phyloP scores from a whole-genome alignment of 768 basidiomycete species.

The Russula compacta region DNA sequence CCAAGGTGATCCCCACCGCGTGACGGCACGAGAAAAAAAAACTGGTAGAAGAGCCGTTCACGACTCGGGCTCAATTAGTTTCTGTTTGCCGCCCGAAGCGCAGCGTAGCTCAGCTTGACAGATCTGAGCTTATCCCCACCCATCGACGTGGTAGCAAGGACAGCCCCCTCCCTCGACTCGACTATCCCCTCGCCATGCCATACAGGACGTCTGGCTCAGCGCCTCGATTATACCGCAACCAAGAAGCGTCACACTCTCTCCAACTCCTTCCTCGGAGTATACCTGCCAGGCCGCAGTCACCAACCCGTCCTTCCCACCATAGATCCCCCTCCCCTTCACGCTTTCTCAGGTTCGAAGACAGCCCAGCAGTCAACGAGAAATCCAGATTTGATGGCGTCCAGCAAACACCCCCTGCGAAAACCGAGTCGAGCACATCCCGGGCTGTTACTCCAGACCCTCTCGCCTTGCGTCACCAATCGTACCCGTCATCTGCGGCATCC shows the following conservation, averaged over 20 bases:
- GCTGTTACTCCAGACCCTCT: neutral
- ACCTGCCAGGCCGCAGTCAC: conserved; percentile 2
- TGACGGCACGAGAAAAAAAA: no score
- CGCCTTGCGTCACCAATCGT: conserved; percentile 5
- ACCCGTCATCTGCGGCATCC: conserved; percentile 2
- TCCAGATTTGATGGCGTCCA: neutral
- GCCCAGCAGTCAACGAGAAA: neutral
- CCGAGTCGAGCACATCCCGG: neutral
- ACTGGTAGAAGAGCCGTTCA: neutral
- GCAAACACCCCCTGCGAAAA: neutral
- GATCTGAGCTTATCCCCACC: neutral
- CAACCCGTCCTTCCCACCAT: neutral
- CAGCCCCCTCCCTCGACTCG: neutral
- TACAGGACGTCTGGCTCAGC: neutral
- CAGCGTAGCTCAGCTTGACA: neutral
- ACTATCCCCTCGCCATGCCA: neutral
- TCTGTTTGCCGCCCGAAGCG: neutral
- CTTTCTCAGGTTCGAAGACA: conserved; percentile 8
- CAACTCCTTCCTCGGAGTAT: conserved; percentile 5
- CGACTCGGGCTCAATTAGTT: neutral
- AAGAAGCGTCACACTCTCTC: neutral
- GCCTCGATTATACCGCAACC: conserved; percentile 3
- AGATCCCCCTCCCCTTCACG: conserved; percentile 8
- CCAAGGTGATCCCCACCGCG: no score
- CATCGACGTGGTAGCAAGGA: neutral